Evolutionary conservation across 1,284 basidiomycete genomes (phyloP).

Genomic region (Blastosporella zonata): DNA sequence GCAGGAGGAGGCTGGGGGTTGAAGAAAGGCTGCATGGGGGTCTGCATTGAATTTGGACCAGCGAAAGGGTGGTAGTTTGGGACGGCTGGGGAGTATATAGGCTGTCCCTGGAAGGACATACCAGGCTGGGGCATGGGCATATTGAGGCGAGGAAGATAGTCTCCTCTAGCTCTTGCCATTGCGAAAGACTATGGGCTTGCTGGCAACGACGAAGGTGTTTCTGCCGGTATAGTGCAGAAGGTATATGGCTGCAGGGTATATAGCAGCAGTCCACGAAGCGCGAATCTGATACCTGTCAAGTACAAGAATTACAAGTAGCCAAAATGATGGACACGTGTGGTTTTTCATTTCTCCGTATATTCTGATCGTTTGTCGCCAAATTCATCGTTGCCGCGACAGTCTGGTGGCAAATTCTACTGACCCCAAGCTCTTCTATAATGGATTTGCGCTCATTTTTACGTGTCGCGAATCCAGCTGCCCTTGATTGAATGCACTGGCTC

Average conservation of each 20-base stretch:
- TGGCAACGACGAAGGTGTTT: not conserved
- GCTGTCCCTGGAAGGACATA: constrained; percentile 32
- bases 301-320: constrained; percentile 10
- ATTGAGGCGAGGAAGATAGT: constrained; percentile 43
- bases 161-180: constrained; percentile 32
- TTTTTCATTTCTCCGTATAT: not conserved
- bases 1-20: constrained; percentile 45
- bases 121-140: constrained; percentile 49
- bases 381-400: not conserved
- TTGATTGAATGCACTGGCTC: not conserved
- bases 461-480: not conserved
- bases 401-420: not conserved
- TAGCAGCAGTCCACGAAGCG: not conserved
- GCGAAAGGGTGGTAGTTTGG: constrained; percentile 60
- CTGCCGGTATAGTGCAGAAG: not conserved
- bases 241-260: constrained; percentile 1
- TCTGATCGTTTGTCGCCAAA: not conserved
- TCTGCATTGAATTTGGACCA: constrained; percentile 50
- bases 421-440: not conserved
- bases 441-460: not conserved
- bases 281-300: constrained; percentile 3
- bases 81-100: constrained; percentile 63
- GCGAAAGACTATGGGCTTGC: constrained; percentile 8
- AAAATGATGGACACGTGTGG: constrained; percentile 3
- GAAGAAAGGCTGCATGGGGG: constrained; percentile 69